Percentiles rank a stretch among this genome's conserved stretches.
Conservation (phyloP, 2,329 filamentous ascomycete genomes). For the Claviceps africana region DNA sequence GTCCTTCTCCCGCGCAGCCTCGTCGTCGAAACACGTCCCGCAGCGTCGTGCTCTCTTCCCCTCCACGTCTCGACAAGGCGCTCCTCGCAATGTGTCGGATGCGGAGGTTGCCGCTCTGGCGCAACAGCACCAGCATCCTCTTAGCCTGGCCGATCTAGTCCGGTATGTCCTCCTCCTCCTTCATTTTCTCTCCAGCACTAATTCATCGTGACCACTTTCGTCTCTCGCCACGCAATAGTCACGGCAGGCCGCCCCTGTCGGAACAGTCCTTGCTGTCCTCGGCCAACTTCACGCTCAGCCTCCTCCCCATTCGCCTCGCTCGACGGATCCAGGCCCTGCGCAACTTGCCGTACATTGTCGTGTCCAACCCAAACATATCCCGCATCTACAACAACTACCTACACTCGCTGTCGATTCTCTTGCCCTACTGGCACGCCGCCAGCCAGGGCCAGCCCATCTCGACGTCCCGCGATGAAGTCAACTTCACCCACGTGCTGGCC, state of each 20-base stretch:
- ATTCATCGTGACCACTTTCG: neutral
- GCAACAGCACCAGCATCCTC: conserved; percentile 59
- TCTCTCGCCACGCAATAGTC: conserved; percentile 24
- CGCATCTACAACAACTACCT: conserved; percentile 95
- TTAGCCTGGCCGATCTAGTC: conserved; percentile 79
- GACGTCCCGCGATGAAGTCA: conserved; percentile 72
- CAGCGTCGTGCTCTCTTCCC: neutral
- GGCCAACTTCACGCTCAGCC: conserved; percentile 87
- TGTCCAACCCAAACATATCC: conserved; percentile 90
- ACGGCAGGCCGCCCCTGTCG: conserved; percentile 73
- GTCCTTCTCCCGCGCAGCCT: neutral
- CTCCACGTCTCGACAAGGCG: neutral
- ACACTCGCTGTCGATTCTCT: conserved; percentile 77
- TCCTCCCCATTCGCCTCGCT: conserved; percentile 82
- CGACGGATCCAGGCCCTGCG: conserved; percentile 86
- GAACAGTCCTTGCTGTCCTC: conserved; percentile 70
- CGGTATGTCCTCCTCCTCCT: no score
- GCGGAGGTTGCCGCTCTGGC: conserved; percentile 69
- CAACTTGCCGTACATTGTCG: conserved; percentile 92
- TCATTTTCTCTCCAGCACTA: neutral
- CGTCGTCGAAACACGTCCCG: neutral
- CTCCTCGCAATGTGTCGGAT: conserved; percentile 36
- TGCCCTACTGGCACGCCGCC: conserved; percentile 57
- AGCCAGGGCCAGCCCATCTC: conserved; percentile 23
- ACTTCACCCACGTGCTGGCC: conserved; percentile 83